phyloP scores from a whole-genome alignment of 2,329 filamentous ascomycete genomes.

The Microdochium paspali region DNA sequence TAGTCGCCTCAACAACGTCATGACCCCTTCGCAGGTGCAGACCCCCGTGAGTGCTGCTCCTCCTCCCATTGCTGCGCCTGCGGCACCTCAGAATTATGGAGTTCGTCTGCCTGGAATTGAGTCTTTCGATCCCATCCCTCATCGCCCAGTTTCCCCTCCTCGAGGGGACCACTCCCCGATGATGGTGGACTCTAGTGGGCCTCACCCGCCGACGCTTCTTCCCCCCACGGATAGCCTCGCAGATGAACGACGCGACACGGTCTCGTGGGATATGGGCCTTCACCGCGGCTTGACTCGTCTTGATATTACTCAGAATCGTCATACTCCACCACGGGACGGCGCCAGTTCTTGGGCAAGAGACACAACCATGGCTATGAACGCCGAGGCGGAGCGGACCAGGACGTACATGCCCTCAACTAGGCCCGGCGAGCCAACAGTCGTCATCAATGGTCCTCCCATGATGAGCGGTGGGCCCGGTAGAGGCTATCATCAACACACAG shows the following conservation, averaged over 20 bases:
- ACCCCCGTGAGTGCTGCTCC: constrained; percentile 39
- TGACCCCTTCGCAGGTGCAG: constrained; percentile 55
- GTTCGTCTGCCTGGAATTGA: constrained; percentile 81
- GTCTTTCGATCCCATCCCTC: constrained; percentile 72
- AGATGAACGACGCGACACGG: constrained; percentile 40
- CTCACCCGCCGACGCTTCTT: constrained; percentile 24
- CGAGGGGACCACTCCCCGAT: constrained; percentile 65
- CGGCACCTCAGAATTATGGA: constrained; percentile 20
- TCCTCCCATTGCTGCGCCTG: constrained; percentile 37
- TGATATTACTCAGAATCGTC: constrained; percentile 45
- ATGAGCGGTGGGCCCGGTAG: constrained; percentile 7
- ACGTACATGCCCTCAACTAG: constrained; percentile 38
- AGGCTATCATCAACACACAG: constrained; percentile 44
- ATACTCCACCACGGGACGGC: constrained; percentile 39
- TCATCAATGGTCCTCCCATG: constrained; percentile 12
- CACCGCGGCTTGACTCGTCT: constrained; percentile 58
- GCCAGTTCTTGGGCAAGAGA: constrained; percentile 49
- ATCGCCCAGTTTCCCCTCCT: constrained; percentile 51
- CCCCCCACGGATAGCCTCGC: constrained; percentile 19
- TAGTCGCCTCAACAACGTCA: constrained; percentile 67
- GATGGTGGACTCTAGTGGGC: constrained; percentile 53
- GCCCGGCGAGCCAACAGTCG: constrained; percentile 38
- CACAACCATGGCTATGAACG: constrained; percentile 43
- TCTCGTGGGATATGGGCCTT: constrained; percentile 55
- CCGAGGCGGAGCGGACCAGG: constrained; percentile 42